Conservation (phyloP, 441 rosid species). For the Manihot esculenta region DNA sequence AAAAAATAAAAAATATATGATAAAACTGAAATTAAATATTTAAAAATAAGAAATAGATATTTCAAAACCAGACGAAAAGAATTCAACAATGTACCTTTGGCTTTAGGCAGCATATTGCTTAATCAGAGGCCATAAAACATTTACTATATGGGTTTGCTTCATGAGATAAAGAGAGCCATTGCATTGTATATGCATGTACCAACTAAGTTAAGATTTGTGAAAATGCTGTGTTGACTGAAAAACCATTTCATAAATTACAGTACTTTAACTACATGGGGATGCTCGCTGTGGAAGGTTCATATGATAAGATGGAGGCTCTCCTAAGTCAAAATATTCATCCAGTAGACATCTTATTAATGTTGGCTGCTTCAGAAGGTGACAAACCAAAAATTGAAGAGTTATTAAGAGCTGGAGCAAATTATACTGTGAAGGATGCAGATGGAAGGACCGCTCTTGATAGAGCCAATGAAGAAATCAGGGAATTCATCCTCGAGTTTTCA, state of each 20-base stretch:
- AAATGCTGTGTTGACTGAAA: background rate
- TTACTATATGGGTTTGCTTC: no score
- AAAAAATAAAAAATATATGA: no score
- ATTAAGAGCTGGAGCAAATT: slow-evolving; percentile 70
- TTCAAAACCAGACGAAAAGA: no score
- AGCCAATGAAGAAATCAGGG: slow-evolving; percentile 56
- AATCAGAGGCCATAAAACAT: no score
- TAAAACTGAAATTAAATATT: no score
- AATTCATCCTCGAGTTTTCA: slow-evolving; percentile 56
- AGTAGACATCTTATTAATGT: slow-evolving; percentile 69
- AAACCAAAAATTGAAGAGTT: slow-evolving; percentile 84
- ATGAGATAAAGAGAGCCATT: no score
- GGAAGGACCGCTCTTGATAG: slow-evolving; percentile 77
- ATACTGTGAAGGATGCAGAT: slow-evolving; percentile 62
- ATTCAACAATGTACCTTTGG: no score
- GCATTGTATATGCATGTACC: no score
- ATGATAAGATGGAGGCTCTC: slow-evolving; percentile 90
- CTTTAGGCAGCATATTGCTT: no score
- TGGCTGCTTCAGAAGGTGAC: slow-evolving; percentile 87
- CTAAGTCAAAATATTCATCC: slow-evolving; percentile 76
- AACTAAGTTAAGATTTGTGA: no score
- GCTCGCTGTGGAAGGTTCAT: slow-evolving; percentile 88
- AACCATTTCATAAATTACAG: slow-evolving; percentile 36
- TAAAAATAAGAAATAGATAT: no score
- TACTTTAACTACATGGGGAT: slow-evolving; percentile 95